Evolutionary conservation across 2,329 filamentous ascomycete species (phyloP), one percentile per base, ranked within the genome.

Genomic region (Diaporthe batatas): DNA sequence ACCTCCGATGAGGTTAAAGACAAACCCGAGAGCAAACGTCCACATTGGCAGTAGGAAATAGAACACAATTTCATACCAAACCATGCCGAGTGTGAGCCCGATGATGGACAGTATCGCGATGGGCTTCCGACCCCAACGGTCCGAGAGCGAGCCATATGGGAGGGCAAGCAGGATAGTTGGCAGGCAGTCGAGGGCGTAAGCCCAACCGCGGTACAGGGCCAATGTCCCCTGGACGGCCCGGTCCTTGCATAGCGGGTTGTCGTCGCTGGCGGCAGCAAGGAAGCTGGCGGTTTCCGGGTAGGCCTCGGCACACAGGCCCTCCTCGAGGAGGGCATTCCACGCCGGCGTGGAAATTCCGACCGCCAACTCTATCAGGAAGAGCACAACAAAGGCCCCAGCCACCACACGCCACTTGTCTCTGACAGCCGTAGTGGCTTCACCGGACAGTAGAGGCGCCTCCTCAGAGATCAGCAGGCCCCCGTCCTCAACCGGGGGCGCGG

Each of bases 121-220:
- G 0, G 94, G 81, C 2, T 80, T 80, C 49, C 86, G 82, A 6
- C 86, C 85, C 74, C 84, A 83, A 71, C 84, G 84, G 76, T 87
- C 85, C 2, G 85, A 85, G 42, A 87, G 76, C 32, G 87, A 81
- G 0, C 85, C 85, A 34, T 81, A 87, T 0, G 86, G 85, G 6
- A 87, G 79, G n/a, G 86, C 81, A 0, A 82, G 79, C 3, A 87
- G 49, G 0, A 87, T 79, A 3, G 83, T 83, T 12, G 87, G 84
- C 5, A 89, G 77, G 72, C 84, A 83, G 44, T 87, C 83, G 39
- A 87, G 80, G 1, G 85, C 83, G 25, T 79, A 75, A 55, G 80
- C 76, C 82, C 86, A 87, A 0, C 87, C 88, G 53, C 83, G 82
- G 23, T 90, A 79, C 81, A 86, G 84, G 16, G 88, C 87, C 55